Evolutionary conservation across 2,329 filamentous ascomycete genomes (phyloP).

Genomic region (Aspergillus sp.): DNA sequence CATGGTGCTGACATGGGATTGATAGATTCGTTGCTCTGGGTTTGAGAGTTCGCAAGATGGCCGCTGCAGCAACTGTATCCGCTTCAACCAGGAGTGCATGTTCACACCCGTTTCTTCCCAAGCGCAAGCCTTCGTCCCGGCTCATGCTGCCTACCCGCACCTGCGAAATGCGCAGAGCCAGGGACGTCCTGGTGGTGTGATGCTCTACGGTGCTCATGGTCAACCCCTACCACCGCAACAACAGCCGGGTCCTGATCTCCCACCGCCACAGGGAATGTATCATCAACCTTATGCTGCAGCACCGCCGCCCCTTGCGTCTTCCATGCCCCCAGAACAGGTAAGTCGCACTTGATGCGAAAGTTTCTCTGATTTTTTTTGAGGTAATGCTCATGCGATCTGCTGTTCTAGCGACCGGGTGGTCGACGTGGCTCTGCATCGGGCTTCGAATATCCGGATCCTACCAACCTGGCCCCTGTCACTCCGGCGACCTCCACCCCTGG

Average conservation of each 20-base stretch:
- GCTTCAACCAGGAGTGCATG: constrained; percentile 70
- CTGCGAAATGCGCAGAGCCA: constrained; percentile 37
- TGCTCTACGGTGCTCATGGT: constrained; percentile 46
- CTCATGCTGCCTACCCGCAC: constrained; percentile 58
- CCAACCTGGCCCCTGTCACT: constrained; percentile 42
- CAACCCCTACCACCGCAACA: constrained; percentile 43
- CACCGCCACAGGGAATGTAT: constrained; percentile 37
- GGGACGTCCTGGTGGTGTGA: constrained; percentile 29
- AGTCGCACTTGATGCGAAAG: constrained; percentile 23
- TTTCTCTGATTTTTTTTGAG: neutral
- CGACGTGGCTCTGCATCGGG: constrained; percentile 40
- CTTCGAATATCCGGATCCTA: constrained; percentile 43
- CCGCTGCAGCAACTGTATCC: constrained; percentile 64
- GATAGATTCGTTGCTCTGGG: constrained; percentile 67
- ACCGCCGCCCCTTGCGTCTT: constrained; percentile 31
- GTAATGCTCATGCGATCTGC: neutral
- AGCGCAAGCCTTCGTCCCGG: constrained; percentile 67
- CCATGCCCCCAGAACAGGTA: constrained; percentile 41
- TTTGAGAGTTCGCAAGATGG: constrained; percentile 67
- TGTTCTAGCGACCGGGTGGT: constrained; percentile 28
- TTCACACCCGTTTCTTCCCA: constrained; percentile 70
- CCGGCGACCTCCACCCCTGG: constrained; percentile 37
- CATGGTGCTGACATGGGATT: constrained; percentile 3
- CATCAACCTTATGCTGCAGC: constrained; percentile 30
- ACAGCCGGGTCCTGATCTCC: constrained; percentile 32